Conservation (phyloP, 2,329 filamentous ascomycete genomes). For the Didymellaceae sp. region DNA sequence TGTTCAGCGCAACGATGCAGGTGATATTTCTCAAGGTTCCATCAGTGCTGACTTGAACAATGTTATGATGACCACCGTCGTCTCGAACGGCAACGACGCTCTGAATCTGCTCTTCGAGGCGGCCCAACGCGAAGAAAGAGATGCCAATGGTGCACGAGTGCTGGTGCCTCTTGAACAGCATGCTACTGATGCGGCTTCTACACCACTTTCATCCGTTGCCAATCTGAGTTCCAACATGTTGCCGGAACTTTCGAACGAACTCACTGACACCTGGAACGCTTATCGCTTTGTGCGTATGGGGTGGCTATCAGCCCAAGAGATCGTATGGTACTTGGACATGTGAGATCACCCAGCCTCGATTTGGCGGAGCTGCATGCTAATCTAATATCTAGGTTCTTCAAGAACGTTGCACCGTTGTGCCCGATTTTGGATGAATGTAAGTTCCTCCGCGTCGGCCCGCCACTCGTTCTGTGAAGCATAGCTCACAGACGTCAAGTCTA, state of each 20-base stretch:
- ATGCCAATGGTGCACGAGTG: not conserved
- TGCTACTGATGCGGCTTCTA: too few species aligned
- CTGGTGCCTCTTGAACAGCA: too few species aligned
- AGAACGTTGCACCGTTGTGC: not conserved
- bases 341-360: not conserved
- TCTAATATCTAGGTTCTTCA: not conserved
- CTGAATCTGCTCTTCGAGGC: not conserved
- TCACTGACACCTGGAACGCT: not conserved
- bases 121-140: not conserved
- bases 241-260: not conserved
- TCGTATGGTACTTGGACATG: not conserved
- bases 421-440: not conserved
- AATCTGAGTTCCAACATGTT: too few species aligned
- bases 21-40: not conserved
- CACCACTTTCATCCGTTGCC: too few species aligned
- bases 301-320: not conserved
- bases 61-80: not conserved
- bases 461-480: not conserved
- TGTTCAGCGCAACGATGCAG: not conserved
- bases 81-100: conserved; percentile 2
- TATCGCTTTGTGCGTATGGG: not conserved
- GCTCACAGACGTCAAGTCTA: not conserved
- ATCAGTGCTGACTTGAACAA: not conserved
- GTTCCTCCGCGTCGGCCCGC: not conserved
- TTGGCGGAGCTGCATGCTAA: not conserved